Evolutionary conservation across 1,284 basidiomycete genomes (phyloP).

Genomic region (Volvariella surrecta): DNA sequence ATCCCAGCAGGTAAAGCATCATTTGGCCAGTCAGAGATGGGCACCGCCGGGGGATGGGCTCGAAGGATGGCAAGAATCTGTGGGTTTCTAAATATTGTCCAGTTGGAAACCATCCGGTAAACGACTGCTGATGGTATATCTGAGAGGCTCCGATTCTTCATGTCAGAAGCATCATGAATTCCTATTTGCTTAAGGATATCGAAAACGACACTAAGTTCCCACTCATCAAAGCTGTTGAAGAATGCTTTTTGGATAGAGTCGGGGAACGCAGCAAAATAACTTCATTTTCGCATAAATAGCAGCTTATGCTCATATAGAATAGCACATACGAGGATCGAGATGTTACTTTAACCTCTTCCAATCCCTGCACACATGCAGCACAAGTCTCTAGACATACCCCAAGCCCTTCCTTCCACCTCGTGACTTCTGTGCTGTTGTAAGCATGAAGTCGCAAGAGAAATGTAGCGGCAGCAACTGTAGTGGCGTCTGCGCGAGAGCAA

Average conservation of each 20-base stretch:
- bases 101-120: conserved; percentile 65
- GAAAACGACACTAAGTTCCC: conserved; percentile 50
- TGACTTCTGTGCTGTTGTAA: conserved; percentile 53
- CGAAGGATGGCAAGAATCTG: conserved; percentile 39
- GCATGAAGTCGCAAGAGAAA: conserved; percentile 79
- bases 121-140: conserved; percentile 38
- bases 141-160: conserved; percentile 20
- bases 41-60: conserved; percentile 25
- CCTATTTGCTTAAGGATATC: conserved; percentile 31
- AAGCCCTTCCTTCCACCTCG: conserved; percentile 55
- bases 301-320: background rate
- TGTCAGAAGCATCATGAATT: conserved; percentile 16
- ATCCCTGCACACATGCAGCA: conserved; percentile 54
- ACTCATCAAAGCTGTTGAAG: conserved; percentile 55
- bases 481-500: conserved; percentile 45
- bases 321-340: conserved; percentile 61
- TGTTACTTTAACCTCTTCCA: conserved; percentile 53
- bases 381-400: conserved; percentile 52
- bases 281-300: background rate
- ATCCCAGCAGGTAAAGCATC: conserved; percentile 50
- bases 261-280: conserved; percentile 55
- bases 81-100: conserved; percentile 45
- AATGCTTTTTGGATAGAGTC: conserved; percentile 45
- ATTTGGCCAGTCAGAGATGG: conserved; percentile 43
- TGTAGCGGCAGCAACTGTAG: conserved; percentile 54